phyloP scores from a whole-genome alignment of 352 stramenopile genomes.

The Phytophthora pisi region DNA sequence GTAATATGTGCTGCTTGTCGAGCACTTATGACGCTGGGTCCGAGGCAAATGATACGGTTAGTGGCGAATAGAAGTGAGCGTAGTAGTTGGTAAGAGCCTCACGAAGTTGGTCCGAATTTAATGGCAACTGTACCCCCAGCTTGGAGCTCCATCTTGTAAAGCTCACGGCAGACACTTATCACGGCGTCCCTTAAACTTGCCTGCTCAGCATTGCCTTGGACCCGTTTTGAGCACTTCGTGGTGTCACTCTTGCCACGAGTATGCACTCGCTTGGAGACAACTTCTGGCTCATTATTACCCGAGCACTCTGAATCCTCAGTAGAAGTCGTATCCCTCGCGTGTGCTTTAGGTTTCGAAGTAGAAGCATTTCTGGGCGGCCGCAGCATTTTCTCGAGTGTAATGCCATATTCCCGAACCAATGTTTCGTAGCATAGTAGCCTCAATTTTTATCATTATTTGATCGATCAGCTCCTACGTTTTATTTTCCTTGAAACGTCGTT shows the following conservation, averaged over 20 bases:
- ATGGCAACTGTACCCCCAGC: conserved; percentile 12
- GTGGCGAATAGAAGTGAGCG: conserved; percentile 57
- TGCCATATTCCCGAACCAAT: too few relatives aligned
- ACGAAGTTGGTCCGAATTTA: conserved; percentile 48
- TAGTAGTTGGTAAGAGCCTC: conserved; percentile 62
- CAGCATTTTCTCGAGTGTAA: conserved; percentile 10
- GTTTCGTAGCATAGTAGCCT: too few relatives aligned
- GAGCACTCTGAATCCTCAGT: neutral
- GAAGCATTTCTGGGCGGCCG: neutral
- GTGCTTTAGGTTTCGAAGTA: neutral
- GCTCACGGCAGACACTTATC: conserved; percentile 23
- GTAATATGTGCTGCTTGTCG: too few relatives aligned
- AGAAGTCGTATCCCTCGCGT: neutral
- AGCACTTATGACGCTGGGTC: too few relatives aligned
- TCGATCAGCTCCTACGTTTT: neutral
- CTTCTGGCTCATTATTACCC: neutral
- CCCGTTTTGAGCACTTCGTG: neutral
- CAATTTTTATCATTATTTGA: too few relatives aligned
- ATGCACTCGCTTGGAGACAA: neutral
- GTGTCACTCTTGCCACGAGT: neutral
- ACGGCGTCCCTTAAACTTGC: neutral
- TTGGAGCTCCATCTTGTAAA: conserved; percentile 46
- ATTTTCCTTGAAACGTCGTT: neutral
- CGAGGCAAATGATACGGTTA: too few relatives aligned
- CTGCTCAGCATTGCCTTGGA: neutral